Evolutionary conservation across 1,284 basidiomycete genomes (phyloP).

Genomic region (Ganoderma lucidum): DNA sequence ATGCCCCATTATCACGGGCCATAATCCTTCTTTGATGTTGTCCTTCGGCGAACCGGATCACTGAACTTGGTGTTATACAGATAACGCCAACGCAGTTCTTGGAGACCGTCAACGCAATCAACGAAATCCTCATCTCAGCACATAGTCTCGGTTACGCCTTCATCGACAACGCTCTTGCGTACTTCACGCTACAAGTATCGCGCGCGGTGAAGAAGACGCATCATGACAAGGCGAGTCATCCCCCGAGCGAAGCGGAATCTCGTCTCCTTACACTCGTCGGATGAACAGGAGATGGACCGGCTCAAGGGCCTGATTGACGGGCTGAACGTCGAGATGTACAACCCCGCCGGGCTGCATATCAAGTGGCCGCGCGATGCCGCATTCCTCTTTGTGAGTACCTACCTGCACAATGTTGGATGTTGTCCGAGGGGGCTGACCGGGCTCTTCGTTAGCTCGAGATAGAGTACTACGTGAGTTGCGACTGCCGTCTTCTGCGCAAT

Average conservation of each 20-base stretch:
- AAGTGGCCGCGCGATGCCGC: conserved; percentile 82
- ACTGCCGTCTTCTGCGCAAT: neutral
- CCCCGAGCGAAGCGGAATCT: too few species aligned
- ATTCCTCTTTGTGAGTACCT: conserved; percentile 81
- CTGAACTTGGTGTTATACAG: conserved; percentile 45
- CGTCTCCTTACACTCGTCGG: neutral
- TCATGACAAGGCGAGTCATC: conserved; percentile 71
- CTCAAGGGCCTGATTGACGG: conserved; percentile 67
- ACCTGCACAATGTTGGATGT: neutral
- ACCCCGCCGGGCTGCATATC: conserved; percentile 83
- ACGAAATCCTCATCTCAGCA: conserved; percentile 82
- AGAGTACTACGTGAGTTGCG: conserved; percentile 70
- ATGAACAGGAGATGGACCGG: conserved; percentile 76
- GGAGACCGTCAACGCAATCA: conserved; percentile 85
- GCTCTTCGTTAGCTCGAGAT: conserved; percentile 67
- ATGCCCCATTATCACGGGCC: neutral
- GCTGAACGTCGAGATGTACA: conserved; percentile 74
- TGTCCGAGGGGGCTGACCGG: conserved; percentile 1
- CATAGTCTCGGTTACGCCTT: conserved; percentile 72
- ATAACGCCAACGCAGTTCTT: conserved; percentile 85
- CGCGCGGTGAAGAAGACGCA: conserved; percentile 69
- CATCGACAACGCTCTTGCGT: conserved; percentile 73
- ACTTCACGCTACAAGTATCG: conserved; percentile 80
- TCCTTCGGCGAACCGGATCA: neutral
- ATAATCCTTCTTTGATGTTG: neutral